Conservation (phyloP, 2,329 filamentous ascomycete genomes). For the Daldinia eschscholtzii region DNA sequence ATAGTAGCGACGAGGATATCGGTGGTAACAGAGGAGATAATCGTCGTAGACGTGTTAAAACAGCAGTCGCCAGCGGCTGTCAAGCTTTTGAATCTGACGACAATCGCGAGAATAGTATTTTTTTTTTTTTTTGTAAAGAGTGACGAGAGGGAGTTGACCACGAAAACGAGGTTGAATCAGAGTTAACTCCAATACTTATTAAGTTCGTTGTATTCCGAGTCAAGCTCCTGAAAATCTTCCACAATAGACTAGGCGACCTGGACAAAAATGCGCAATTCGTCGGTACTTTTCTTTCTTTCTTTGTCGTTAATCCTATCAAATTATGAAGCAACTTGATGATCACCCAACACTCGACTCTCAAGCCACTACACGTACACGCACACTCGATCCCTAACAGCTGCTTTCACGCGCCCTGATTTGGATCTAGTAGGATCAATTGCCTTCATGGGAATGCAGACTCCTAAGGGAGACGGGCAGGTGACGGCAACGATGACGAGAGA, state of each 20-base stretch:
- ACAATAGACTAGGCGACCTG: constrained; percentile 14
- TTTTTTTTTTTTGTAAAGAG: not conserved
- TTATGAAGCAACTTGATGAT: constrained; percentile 4
- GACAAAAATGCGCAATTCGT: constrained; percentile 16
- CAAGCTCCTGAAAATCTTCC: constrained; percentile 31
- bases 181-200: constrained; percentile 25
- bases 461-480: constrained; percentile 22
- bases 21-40: not conserved
- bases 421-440: constrained; percentile 30
- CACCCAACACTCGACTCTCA: constrained; percentile 4
- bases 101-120: constrained; percentile 17
- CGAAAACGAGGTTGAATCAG: constrained; percentile 27
- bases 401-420: constrained; percentile 33
- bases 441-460: constrained; percentile 29
- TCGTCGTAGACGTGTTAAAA: constrained; percentile 23
- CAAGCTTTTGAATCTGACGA: constrained; percentile 21
- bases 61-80: constrained; percentile 41
- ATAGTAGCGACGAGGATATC: constrained; percentile 1
- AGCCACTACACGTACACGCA: constrained; percentile 16
- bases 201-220: constrained; percentile 33
- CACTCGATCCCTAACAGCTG: constrained; percentile 17
- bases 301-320: constrained; percentile 17
- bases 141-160: constrained; percentile 18
- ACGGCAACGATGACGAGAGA: constrained; percentile 16
- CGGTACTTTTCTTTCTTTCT: constrained; percentile 7